A percentile compares a stretch with the other conserved stretches of the same genome.
These are phyloP conservation scores for Atkinsonella hypoxylon DNA, from an alignment of 2,329 filamentous ascomycete species.

Conservation along the genomic window DNA sequence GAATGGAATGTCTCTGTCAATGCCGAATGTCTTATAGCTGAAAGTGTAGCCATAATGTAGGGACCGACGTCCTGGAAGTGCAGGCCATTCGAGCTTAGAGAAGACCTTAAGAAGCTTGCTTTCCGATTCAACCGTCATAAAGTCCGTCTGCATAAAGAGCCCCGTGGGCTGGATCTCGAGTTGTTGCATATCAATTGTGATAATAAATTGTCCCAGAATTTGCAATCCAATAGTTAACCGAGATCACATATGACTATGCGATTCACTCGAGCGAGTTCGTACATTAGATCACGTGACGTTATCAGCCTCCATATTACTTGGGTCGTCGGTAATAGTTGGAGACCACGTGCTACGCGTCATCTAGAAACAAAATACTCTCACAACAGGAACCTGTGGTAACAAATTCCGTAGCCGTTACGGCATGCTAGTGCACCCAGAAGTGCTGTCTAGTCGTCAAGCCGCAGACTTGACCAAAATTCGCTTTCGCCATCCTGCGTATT, in stretches of 20 bases:
- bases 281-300: too few relatives aligned
- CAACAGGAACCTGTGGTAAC: too few relatives aligned
- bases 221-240: background rate
- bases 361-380: too few relatives aligned
- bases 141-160: slow-evolving; percentile 32
- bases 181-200: slow-evolving; percentile 13
- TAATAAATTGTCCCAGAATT: background rate
- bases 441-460: too few relatives aligned
- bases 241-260: slow-evolving; percentile 3
- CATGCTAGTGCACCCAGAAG: too few relatives aligned
- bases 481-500: too few relatives aligned
- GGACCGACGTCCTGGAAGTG: slow-evolving; percentile 6
- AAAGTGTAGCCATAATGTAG: slow-evolving; percentile 44
- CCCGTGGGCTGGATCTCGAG: slow-evolving; percentile 20
- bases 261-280: background rate
- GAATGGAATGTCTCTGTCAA: slow-evolving; percentile 32
- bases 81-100: slow-evolving; percentile 5
- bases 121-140: slow-evolving; percentile 34
- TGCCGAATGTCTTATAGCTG: slow-evolving; percentile 45
- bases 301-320: too few relatives aligned
- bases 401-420: too few relatives aligned
- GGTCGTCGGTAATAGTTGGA: too few relatives aligned
- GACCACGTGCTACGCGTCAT: too few relatives aligned
- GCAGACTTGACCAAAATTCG: too few relatives aligned
- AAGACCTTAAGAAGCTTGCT: slow-evolving; percentile 23